Evolutionary conservation across 352 stramenopile species (phyloP), one percentile per base, ranked within the genome.

Genomic region (Phytophthora pinifolia): DNA sequence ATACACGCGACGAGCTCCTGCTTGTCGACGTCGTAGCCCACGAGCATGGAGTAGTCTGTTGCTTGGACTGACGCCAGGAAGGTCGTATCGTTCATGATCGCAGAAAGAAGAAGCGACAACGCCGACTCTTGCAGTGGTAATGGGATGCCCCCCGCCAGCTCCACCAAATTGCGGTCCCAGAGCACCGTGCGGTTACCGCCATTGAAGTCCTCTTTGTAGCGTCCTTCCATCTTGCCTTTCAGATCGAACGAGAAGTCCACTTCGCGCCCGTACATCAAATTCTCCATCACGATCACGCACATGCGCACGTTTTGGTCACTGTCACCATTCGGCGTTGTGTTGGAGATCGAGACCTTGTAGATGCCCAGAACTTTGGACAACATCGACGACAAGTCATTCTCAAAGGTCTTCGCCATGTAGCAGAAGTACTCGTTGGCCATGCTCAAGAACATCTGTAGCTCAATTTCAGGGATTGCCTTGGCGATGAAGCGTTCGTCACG

Each of bases 401-500:
- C 81, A 30, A 95, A 91, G 6, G 82, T 90, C 52, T 91, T 93
- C 2, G 83, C 86, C 79, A 96, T 90, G 66, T 96, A 94, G 46
- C 77, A 75, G 49, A 96, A 96, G 54, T 96, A 96, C 48, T 92
- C 85, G 62, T 89, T 91, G 39, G 83, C 83, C 82, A 94, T 92
- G 41, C 83, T 93, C 53, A 96, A 55, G 47, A 96, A 96, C 86
- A 96, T 94, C 42, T 93, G 82, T 13, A 96, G 54, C 42, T 96
- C 83, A 25, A 92, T 94, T 46, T 90, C 75, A 1, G 86, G 83
- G 41, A 96, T 93, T 1, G 79, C 86, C 47, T 96, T 96, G 2
- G 83, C 82, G 31, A 96, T 92, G 36, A 96, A 96, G 8, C 86
- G 78, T 56, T 96, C 74, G 42, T 96, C 86, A n/a, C 70, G 68